Percentiles rank a stretch among this genome's conserved stretches.
These are phyloP conservation scores for Penicillium steckii DNA, from an alignment of 495 filamentous ascomycete genomes.

Conservation along the genomic window DNA sequence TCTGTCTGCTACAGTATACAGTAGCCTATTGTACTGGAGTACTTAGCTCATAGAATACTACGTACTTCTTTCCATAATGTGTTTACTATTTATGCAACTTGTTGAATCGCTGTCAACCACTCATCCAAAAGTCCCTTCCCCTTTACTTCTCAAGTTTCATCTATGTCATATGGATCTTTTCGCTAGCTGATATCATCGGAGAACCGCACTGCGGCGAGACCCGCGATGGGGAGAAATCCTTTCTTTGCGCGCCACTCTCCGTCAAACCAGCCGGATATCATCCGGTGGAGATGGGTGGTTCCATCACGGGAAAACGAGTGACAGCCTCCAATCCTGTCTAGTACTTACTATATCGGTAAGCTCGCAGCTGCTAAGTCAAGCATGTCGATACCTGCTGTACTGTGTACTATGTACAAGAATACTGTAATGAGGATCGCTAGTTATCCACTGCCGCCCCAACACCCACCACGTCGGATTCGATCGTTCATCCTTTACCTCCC, in stretches of 20 bases:
- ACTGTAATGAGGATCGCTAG: slow-evolving; percentile 22
- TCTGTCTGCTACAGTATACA: no score
- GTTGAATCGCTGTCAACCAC: no score
- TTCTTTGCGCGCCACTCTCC: neutral
- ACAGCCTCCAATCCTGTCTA: slow-evolving; percentile 10
- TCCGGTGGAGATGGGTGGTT: slow-evolving; percentile 1
- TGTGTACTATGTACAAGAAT: no score
- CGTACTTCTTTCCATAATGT: no score
- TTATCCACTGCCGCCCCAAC: slow-evolving; percentile 20
- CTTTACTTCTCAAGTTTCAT: neutral
- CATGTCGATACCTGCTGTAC: no score
- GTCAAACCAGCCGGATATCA: slow-evolving; percentile 12
- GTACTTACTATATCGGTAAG: no score
- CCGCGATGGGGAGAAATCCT: slow-evolving; percentile 6
- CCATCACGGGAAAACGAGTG: neutral
- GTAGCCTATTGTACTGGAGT: no score
- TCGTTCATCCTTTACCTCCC: slow-evolving; percentile 19
- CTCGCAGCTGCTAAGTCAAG: no score
- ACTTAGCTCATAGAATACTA: no score
- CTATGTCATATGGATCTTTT: neutral
- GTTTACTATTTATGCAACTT: no score
- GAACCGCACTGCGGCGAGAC: slow-evolving; percentile 10
- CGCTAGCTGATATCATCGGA: slow-evolving; percentile 6
- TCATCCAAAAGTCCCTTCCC: no score
- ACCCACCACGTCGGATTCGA: slow-evolving; percentile 24